Base-by-base conservation (phyloP, 208 protist genomes). In the Wallacemonas sp. region DNA sequence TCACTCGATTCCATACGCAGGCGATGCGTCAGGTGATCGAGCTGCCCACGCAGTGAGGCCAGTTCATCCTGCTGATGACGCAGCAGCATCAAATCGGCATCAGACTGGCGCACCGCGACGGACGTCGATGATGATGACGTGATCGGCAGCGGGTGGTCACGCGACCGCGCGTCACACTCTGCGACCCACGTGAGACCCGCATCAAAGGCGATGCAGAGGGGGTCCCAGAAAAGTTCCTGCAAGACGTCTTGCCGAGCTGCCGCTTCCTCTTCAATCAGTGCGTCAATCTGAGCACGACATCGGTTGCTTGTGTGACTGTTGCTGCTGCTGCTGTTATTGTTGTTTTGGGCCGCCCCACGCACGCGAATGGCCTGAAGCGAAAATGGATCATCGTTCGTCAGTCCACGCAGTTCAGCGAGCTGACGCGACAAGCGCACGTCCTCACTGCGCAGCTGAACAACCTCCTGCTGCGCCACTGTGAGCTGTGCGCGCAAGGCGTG, bases 151-250 rank as follows among this genome's bases (percentile, higher is more conserved):
- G n/a, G n/a, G n/a, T n/a, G n/a, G n/a, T n/a, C n/a, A n/a, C n/a
- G n/a, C n/a, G n/a, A n/a, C n/a, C n/a, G n/a, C 67, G 29, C n/a
- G 26, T 46, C 8, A 19, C 52, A 46, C 8, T 55, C 34, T 19
- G 23, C 43, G 41, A 93, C 43, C 87, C 90, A 96, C 48, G 86
- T 88, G 26, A 93, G 65, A 27, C 90, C 90, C 9, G 90, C 90
- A 71, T 96, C 90, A 48, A 94, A 88, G 63, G 90, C 90, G 32
- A 93, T 88, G 56, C 76, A 76, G 54, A 96, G 85, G 4, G 90
- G 90, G 6, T 88, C 82, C 84, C 83, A 93, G 67, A 92, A 84
- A 52, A 92, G 62, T n/a, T 87, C 74, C 32, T 72, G 68, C 55
- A 90, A 65, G 26, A 95, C 70, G 27, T 38, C 70, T 46, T 92